Evolutionary conservation across 768 basidiomycete genomes (phyloP).

Genomic region (Rhodosporidiobolus odoratus): DNA sequence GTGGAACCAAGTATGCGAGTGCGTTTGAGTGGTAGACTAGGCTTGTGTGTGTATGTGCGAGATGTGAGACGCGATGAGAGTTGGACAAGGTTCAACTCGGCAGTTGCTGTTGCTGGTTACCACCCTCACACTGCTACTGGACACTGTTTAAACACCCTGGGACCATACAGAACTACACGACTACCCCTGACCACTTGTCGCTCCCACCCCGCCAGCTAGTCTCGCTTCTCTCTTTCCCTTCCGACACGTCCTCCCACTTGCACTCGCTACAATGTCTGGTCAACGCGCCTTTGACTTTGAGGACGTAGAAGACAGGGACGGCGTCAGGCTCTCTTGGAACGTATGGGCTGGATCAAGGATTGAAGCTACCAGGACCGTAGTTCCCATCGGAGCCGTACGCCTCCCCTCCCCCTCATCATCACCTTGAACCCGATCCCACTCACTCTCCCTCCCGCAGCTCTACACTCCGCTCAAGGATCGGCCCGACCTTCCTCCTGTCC

Average conservation of each 20-base stretch:
- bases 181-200: background rate
- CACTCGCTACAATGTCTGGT: background rate
- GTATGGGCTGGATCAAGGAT: constrained; percentile 87
- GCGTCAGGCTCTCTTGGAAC: constrained; percentile 95
- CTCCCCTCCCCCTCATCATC: background rate
- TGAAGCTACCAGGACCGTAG: constrained; percentile 94
- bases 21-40: no score
- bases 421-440: background rate
- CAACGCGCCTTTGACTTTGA: constrained; percentile 59
- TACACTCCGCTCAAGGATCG: constrained; percentile 92
- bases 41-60: no score
- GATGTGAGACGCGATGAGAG: no score
- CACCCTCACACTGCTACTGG: no score
- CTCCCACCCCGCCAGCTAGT: background rate
- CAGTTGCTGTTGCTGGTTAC: no score
- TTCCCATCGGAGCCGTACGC: constrained; percentile 77
- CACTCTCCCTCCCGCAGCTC: constrained; percentile 47
- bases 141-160: no score
- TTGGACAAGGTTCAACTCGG: no score
- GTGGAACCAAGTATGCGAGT: no score
- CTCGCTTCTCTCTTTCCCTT: background rate
- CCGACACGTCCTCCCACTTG: background rate
- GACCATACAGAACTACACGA: no score
- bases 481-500: constrained; percentile 87
- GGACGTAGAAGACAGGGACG: constrained; percentile 95